phyloP scores from a whole-genome alignment of 257 asterid species.

The Solanum virginianum region DNA sequence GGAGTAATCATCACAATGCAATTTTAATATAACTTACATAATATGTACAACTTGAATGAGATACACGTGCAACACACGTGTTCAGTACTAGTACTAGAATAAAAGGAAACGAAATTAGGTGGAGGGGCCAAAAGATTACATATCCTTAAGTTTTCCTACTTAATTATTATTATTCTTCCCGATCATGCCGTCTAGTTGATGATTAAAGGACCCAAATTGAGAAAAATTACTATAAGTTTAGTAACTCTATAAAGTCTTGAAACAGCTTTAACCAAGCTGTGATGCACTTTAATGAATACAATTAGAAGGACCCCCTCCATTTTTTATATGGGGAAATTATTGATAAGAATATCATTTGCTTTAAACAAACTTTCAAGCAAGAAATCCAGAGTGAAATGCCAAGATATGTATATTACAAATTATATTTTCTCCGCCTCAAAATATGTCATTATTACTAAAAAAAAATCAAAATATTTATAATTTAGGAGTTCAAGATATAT shows the following conservation, averaged over 20 bases:
- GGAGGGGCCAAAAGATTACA: background rate
- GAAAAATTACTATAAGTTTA: background rate
- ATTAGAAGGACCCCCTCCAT: background rate
- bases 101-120: background rate
- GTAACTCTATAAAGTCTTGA: background rate
- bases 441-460: background rate
- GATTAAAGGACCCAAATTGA: background rate
- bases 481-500: background rate
- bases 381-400: background rate
- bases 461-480: background rate
- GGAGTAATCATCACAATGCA: too few relatives aligned
- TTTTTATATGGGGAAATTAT: constrained; percentile 10
- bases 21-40: too few relatives aligned
- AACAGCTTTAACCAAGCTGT: background rate
- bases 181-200: background rate
- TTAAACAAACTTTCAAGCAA: constrained; percentile 11
- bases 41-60: too few relatives aligned
- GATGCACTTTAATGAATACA: background rate
- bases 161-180: background rate
- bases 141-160: background rate
- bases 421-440: background rate
- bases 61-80: too few relatives aligned
- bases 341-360: background rate
- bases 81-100: background rate
- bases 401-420: background rate